These are phyloP conservation scores for Aspergillus arachidicola DNA, from an alignment of 2,329 filamentous ascomycete genomes.

Conservation along the genomic window DNA sequence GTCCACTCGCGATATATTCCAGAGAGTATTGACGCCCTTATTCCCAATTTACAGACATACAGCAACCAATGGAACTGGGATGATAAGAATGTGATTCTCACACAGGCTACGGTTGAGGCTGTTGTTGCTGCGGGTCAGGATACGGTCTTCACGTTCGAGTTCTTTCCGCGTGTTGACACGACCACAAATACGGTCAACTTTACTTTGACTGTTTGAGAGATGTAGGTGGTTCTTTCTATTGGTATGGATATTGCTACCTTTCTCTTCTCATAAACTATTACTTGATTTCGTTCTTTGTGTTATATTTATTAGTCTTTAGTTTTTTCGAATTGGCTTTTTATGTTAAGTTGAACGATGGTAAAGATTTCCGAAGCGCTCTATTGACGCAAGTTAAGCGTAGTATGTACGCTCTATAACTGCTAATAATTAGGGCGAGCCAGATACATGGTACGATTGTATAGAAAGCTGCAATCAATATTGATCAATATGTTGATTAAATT, in stretches of 20 bases:
- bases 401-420: not conserved
- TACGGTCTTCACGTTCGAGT: conserved; percentile 58
- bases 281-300: not conserved
- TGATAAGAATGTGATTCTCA: conserved; percentile 50
- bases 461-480: not conserved
- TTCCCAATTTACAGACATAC: conserved; percentile 45
- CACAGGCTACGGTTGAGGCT: conserved; percentile 46
- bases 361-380: not conserved
- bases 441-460: not conserved
- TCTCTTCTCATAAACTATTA: not conserved
- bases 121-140: conserved; percentile 50
- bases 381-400: not conserved
- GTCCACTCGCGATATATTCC: not conserved
- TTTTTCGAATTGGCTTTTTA: not conserved
- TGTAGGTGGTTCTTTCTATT: not conserved
- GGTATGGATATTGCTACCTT: not conserved
- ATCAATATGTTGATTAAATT: not conserved
- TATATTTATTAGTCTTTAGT: not conserved
- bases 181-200: conserved; percentile 54
- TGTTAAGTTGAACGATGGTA: not conserved
- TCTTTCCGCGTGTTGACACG: conserved; percentile 52
- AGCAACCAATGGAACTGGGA: conserved; percentile 57
- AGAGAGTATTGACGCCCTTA: not conserved
- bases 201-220: conserved; percentile 45
- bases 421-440: not conserved